Evolutionary conservation across 1,284 basidiomycete genomes (phyloP).

Genomic region (Ceratobasidium sp.): DNA sequence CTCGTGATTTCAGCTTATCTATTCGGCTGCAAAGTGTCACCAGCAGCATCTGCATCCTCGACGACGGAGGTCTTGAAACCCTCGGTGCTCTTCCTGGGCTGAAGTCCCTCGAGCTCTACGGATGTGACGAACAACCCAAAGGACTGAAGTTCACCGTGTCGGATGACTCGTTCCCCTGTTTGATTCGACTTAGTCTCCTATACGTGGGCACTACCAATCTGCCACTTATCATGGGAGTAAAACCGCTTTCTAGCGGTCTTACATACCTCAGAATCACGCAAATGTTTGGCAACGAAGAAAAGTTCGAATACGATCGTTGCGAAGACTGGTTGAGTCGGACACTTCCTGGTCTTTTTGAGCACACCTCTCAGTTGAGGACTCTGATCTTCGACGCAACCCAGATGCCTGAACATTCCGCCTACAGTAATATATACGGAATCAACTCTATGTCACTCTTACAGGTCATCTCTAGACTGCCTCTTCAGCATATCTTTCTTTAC

Average conservation of each 20-base stretch:
- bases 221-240: neutral
- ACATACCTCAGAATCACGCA: constrained; percentile 9
- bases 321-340: neutral
- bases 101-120: neutral
- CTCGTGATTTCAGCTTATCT: neutral
- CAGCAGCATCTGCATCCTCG: constrained; percentile 4
- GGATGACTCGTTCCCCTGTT: constrained; percentile 20
- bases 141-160: neutral
- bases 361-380: neutral
- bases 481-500: neutral
- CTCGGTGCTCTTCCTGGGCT: constrained; percentile 32
- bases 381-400: neutral
- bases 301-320: too few relatives aligned
- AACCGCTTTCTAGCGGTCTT: neutral
- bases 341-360: neutral
- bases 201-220: neutral
- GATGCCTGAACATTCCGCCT: too few relatives aligned
- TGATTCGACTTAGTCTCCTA: neutral
- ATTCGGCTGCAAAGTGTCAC: constrained; percentile 10
- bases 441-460: neutral
- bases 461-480: neutral
- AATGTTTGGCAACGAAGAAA: neutral
- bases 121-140: neutral
- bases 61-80: neutral
- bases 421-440: neutral